Evolutionary conservation across 331 rosid species (phyloP).

Genomic region (Cydonia oblonga): DNA sequence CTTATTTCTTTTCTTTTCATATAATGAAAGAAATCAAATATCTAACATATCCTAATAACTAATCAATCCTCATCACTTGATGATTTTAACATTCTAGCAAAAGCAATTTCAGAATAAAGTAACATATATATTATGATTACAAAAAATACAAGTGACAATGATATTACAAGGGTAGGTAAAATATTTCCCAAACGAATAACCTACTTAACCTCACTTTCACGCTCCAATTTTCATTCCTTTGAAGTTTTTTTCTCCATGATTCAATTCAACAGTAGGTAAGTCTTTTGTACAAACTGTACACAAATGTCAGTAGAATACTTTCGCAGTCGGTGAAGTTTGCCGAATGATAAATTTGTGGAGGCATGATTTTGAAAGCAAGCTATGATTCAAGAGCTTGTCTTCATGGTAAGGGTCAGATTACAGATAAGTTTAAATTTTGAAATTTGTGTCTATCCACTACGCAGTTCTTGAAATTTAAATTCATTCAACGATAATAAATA

Average conservation of each 20-base stretch:
- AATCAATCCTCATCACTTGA: background rate
- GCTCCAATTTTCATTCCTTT: background rate
- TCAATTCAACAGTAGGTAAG: background rate
- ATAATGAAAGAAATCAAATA: background rate
- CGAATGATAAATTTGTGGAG: background rate
- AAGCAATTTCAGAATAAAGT: background rate
- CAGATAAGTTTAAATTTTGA: no score
- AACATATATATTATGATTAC: background rate
- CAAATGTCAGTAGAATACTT: background rate
- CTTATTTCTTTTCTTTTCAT: background rate
- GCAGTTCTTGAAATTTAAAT: no score
- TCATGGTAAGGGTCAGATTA: background rate
- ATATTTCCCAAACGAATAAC: background rate
- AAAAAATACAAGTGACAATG: background rate
- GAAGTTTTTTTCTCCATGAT: slow-evolving; percentile 6
- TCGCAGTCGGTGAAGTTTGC: background rate
- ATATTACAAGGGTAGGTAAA: background rate
- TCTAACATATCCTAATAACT: background rate
- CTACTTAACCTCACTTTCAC: slow-evolving; percentile 1
- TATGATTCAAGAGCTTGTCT: background rate
- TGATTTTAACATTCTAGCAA: background rate
- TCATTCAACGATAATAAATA: no score
- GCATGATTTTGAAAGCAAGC: background rate
- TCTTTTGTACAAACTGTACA: background rate
- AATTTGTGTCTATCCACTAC: no score